These are phyloP conservation scores for Amanita rimosa DNA, from an alignment of 768 basidiomycete genomes.

Conservation along the genomic window DNA sequence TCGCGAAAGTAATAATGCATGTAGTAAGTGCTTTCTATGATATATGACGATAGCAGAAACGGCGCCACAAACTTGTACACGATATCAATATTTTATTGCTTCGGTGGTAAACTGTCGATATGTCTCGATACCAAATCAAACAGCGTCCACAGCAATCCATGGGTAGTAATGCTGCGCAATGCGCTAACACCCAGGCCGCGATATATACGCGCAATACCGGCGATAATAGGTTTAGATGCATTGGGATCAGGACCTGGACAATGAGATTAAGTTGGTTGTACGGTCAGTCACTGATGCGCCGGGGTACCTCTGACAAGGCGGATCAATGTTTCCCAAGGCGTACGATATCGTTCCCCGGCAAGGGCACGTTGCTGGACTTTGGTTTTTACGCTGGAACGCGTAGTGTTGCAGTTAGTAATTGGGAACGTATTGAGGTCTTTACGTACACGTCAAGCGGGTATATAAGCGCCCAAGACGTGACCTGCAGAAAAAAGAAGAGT, in stretches of 20 bases:
- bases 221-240: slow-evolving; percentile 63
- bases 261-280: neutral
- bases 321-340: slow-evolving; percentile 60
- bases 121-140: slow-evolving; percentile 73
- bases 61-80: neutral
- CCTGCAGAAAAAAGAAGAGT: slow-evolving; percentile 24
- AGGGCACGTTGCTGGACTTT: slow-evolving; percentile 92
- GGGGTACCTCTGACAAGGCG: slow-evolving; percentile 69
- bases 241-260: slow-evolving; percentile 63
- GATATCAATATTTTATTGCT: neutral
- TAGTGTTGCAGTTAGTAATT: neutral
- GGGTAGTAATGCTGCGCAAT: slow-evolving; percentile 83
- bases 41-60: neutral
- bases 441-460: slow-evolving; percentile 91
- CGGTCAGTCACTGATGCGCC: neutral
- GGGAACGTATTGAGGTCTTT: neutral
- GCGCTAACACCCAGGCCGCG: slow-evolving; percentile 93
- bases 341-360: slow-evolving; percentile 64
- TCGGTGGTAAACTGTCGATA: slow-evolving; percentile 44
- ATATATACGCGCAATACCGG: slow-evolving; percentile 79
- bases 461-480: slow-evolving; percentile 80
- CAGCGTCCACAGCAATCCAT: slow-evolving; percentile 89
- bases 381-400: slow-evolving; percentile 63
- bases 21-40: slow-evolving; percentile 2
- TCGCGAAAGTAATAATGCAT: slow-evolving; percentile 4